Base-by-base conservation (phyloP, 306 rosid genomes). In the Sicyos edulis region DNA sequence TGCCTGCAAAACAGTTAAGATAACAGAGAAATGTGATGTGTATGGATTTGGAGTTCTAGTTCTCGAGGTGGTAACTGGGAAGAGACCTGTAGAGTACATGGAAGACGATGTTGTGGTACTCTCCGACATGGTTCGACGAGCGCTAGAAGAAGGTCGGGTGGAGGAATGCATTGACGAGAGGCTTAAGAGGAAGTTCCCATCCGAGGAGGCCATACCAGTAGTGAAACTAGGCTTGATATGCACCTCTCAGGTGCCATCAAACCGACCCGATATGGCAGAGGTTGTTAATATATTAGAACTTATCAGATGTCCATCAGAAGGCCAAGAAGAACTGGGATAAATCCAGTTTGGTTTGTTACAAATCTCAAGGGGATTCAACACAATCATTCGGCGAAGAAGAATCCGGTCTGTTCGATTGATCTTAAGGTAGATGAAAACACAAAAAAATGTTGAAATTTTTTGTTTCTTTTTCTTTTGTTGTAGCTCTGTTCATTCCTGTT, bases 21-120 rank as follows among this genome's bases (percentile, higher is more conserved):
- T 95, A 73, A 95, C 99, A 0, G 99, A 95, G 83, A 95, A 95
- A 71, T 91, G 97, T 10, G 99, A 95, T 73, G 86, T 95, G 6
- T 95, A 95, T 10, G 99, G 97, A 26, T 95, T 95, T 37, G 99
- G 99, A 21, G 85, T 91, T 24, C 79, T 95, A 85, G 79, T 95
- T 53, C 80, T 95, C 79, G 99, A 95, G 83, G 88, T 87, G 10
- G 92, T 95, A 17, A 91, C 99, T 0, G 99, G 99, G 65, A 95
- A 91, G 85, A 86, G 91, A 78, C 99, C 99, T 0, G 99, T 95
- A 0, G 99, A 95, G 79, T 95, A 95, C 82, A 89, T 91, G 99
- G 99, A 95, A 77, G 99, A 95, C 40, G 99, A 95, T 20, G 97
- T 95, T 17, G 97, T 95, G 81, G 99, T 95, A 54, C 97, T 95